Conservation (phyloP, 2,329 filamentous ascomycete species). For the Xylariales sp. region DNA sequence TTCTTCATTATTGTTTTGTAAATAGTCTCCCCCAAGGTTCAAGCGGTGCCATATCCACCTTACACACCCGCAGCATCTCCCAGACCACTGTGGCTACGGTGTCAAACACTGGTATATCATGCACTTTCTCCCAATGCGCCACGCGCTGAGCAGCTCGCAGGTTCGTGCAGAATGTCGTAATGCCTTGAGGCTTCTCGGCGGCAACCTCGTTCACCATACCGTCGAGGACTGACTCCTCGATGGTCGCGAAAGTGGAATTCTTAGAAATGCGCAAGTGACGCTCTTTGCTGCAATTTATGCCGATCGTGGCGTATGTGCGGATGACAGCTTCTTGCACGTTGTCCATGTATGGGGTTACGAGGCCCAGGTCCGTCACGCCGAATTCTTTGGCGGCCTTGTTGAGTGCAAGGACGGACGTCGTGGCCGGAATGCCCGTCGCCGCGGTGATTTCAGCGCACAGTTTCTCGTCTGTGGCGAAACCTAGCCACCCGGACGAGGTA, state of each 20-base stretch:
- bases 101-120: conserved; percentile 32
- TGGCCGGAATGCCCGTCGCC: conserved; percentile 31
- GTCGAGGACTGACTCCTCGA: conserved; percentile 20
- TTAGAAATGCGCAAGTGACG: conserved; percentile 28
- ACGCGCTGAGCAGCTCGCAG: conserved; percentile 32
- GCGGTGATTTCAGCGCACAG: conserved; percentile 32
- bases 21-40: too few species aligned
- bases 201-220: conserved; percentile 19
- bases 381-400: conserved; percentile 26
- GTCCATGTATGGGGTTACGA: conserved; percentile 37
- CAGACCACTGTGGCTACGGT: conserved; percentile 36
- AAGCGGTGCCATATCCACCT: too few species aligned
- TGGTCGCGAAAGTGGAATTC: conserved; percentile 31
- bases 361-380: conserved; percentile 22
- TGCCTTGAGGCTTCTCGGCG: too few species aligned
- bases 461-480: conserved; percentile 33
- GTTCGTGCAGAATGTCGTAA: conserved; percentile 40
- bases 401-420: conserved; percentile 35
- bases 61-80: conserved; percentile 33
- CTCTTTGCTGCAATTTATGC: conserved; percentile 26
- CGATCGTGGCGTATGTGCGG: conserved; percentile 26
- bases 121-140: conserved; percentile 30
- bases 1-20: too few species aligned
- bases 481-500: conserved; percentile 31
- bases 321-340: conserved; percentile 34